phyloP scores from a whole-genome alignment of 495 filamentous ascomycete species.

The Tuber indicum region DNA sequence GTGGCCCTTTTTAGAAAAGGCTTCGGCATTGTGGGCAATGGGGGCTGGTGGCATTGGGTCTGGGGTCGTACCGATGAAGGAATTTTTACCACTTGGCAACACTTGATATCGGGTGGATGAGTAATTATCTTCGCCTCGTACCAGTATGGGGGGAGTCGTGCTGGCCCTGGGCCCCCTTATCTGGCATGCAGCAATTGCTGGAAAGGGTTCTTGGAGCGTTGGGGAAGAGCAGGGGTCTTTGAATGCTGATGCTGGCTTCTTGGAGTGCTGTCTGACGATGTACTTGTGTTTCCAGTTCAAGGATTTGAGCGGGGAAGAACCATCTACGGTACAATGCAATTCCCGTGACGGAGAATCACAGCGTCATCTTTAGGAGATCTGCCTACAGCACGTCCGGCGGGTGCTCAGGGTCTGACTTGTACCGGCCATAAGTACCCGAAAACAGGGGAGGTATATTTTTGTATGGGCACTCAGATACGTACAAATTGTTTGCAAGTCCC shows the following conservation, averaged over 20 bases:
- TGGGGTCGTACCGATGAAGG: background rate
- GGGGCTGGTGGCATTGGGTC: background rate
- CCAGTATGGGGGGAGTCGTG: background rate
- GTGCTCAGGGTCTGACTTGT: background rate
- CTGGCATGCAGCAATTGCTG: background rate
- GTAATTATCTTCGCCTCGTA: background rate
- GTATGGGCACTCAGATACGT: too few species aligned
- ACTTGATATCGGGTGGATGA: background rate
- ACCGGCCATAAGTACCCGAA: too few species aligned
- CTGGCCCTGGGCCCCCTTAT: background rate
- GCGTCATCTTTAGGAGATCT: background rate
- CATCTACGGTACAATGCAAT: background rate
- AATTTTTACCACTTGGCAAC: background rate
- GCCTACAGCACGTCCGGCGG: background rate
- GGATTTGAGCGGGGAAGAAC: background rate
- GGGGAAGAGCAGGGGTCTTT: background rate
- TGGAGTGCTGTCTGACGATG: background rate
- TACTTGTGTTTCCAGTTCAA: background rate
- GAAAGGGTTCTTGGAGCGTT: background rate
- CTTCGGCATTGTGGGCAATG: background rate
- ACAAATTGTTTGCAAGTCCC: too few species aligned
- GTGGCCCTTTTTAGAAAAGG: background rate
- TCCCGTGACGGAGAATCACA: background rate
- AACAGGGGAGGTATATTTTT: too few species aligned
- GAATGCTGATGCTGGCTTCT: background rate